A percentile compares a stretch with the other conserved stretches of the same genome.
Evolutionary conservation across 2,329 filamentous ascomycete genomes (phyloP).

Genomic region (Cercospora janseana): DNA sequence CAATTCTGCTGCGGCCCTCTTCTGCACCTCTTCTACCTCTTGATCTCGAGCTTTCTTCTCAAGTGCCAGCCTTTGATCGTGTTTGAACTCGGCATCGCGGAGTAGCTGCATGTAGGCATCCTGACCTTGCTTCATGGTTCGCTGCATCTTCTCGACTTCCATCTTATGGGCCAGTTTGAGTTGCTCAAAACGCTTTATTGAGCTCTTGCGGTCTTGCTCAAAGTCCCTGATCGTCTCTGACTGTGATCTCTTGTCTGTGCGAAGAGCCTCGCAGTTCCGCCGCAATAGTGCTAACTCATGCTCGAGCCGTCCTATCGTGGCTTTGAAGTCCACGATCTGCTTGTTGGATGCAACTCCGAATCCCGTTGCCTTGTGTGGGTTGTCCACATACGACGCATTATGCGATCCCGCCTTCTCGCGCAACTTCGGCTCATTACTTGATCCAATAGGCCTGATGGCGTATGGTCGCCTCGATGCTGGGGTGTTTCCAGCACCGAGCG

Average conservation of each 20-base stretch:
- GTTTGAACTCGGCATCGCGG: neutral
- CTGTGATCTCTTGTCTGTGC: neutral
- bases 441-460: slow-evolving; percentile 1
- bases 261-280: neutral
- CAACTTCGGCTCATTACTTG: neutral
- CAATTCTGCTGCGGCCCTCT: neutral
- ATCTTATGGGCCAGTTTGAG: neutral
- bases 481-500: neutral
- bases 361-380: slow-evolving; percentile 1
- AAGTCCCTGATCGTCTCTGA: neutral
- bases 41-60: neutral
- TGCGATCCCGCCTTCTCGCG: neutral
- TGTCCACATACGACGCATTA: slow-evolving; percentile 1
- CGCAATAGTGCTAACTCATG: neutral
- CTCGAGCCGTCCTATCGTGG: neutral
- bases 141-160: slow-evolving; percentile 1
- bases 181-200: neutral
- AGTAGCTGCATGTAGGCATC: neutral
- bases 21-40: neutral
- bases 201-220: neutral
- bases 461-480: slow-evolving; percentile 9
- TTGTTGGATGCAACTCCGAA: neutral
- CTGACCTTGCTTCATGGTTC: neutral
- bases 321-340: neutral
- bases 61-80: neutral